Base-by-base conservation (phyloP, 176 grass and related monocot genomes). In the Eleusine coracana region DNA sequence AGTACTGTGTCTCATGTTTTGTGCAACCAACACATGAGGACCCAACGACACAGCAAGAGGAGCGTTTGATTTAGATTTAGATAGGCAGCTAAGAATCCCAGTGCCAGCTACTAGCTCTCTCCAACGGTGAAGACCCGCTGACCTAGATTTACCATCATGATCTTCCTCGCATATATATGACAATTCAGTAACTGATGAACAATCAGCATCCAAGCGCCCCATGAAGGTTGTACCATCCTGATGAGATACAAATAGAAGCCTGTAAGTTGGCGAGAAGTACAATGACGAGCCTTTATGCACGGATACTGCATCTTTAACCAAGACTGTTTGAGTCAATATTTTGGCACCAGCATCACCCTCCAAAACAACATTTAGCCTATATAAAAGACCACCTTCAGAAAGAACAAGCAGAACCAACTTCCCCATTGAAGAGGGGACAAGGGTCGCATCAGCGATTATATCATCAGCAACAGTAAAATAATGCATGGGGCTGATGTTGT, bases 391-490 rank as follows among this genome's bases (percentile, higher is more conserved):
- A 73, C 92, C 76, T 82, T 98, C 96, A 78, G 96, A 98, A 63
- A 98, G 78, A 86, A 98, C 91, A 82, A 98, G 87, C 56, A 98
- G 87, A 78, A 93, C 90, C 80, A 94, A 83, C 70, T 93, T 95
- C 45, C 92, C 96, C 89, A 93, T 95, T 70, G 92, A 88, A 42
- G 96, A 90, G 66, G 96, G 92, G 45, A 95, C 85, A 70, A 98
- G 89, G 67, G 87, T 87, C 17, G 92, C 91, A 86, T 95, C 96
- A 52, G 90, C 85, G 82, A 98, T 90, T 66, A 84, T 66, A 91
- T 95, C 96, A 84, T 98, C 88, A 83, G 91, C 80, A 31, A 98
- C 75, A 58, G 89, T 98, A 86, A 98, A 98, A 79, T 98, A 98
- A 86, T 93, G 92, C 80, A 91, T 82, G 31, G 96, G 96, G 84